Evolutionary conservation across 2,329 filamentous ascomycete genomes (phyloP), one percentile per base, ranked within the genome.

Genomic region (Sarocladium oryzae): DNA sequence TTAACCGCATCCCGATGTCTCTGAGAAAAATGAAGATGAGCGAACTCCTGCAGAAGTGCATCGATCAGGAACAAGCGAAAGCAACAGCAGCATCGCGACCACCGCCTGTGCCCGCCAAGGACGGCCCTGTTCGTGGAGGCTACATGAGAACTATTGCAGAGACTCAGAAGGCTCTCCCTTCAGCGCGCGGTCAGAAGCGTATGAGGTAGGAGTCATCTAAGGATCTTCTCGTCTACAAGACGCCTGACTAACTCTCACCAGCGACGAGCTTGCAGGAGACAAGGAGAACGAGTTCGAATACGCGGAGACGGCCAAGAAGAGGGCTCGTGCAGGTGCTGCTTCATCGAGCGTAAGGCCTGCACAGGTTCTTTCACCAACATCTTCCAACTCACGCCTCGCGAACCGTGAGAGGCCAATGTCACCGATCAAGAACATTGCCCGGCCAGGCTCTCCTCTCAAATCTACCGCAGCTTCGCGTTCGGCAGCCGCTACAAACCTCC

Each of bases 1-100:
- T 97, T 66, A 96, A 96, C 65, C 85, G 93, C 51, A 93, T 97
- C 50, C 93, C 93, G 7, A 79, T 82, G 59, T 78, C 84, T 15
- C 71, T 96, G 56, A 84, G 92, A 54, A 88, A 86, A 62, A 77
- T 82, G 55, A 95, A 82, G 52, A 92, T 99, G 77, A 83, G 84
- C 52, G 91, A 96, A 40, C 75, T 97, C 8, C 66, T 91, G 11
- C 63, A 69, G 46, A 81, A 73, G 57, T 72, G 72, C 57, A 53
- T 68, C n/a, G 69, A 74, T 26, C 68, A 76, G 51, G 70, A 74
- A 50, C 66, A 74, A 50, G 68, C 71, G 49, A 66, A 70, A 59
- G 49, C 60, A 5, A 53, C 57, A 21, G 54, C 63, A 20, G 54
- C 55, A 49, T 55, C 63, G 49, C 65, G 60, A 51, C 70, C 71